phyloP scores from a whole-genome alignment of 306 rosid genomes.

The Vachellia collinsii region DNA sequence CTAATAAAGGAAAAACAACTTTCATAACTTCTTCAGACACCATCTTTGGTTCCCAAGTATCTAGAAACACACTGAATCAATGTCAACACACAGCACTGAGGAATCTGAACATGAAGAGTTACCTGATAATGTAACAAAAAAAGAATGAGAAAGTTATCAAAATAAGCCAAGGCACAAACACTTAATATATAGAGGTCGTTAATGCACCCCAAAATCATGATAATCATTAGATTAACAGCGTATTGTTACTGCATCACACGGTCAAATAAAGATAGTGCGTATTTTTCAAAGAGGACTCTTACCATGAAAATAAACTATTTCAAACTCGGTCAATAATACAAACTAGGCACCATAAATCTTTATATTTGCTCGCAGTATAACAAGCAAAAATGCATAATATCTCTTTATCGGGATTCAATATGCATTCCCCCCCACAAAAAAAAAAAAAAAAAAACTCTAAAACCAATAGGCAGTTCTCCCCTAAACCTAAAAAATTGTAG shows the following conservation, averaged over 20 bases:
- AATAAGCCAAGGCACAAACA: slow-evolving; percentile 23
- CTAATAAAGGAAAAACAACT: slow-evolving; percentile 88
- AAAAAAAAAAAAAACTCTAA: neutral
- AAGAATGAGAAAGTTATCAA: slow-evolving; percentile 19
- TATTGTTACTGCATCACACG: neutral
- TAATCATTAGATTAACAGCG: slow-evolving; percentile 19
- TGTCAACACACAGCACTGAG: slow-evolving; percentile 28
- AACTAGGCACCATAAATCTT: slow-evolving; percentile 9
- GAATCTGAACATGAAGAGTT: slow-evolving; percentile 16
- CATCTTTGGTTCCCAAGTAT: slow-evolving; percentile 50
- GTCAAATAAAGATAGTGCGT: neutral
- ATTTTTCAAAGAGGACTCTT: neutral
- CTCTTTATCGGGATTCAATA: neutral
- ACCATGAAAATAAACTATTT: neutral
- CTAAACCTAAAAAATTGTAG: slow-evolving; percentile 14
- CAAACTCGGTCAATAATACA: neutral
- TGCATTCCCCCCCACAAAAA: neutral
- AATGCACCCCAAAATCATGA: neutral
- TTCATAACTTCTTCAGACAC: slow-evolving; percentile 72
- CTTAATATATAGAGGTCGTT: slow-evolving; percentile 1
- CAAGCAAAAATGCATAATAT: slow-evolving; percentile 8
- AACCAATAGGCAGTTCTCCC: slow-evolving; percentile 6
- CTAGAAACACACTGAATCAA: neutral
- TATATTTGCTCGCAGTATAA: slow-evolving; percentile 4
- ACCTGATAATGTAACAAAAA: slow-evolving; percentile 25